These are phyloP conservation scores for Russula foetens DNA, from an alignment of 768 basidiomycete genomes.

Conservation along the genomic window DNA sequence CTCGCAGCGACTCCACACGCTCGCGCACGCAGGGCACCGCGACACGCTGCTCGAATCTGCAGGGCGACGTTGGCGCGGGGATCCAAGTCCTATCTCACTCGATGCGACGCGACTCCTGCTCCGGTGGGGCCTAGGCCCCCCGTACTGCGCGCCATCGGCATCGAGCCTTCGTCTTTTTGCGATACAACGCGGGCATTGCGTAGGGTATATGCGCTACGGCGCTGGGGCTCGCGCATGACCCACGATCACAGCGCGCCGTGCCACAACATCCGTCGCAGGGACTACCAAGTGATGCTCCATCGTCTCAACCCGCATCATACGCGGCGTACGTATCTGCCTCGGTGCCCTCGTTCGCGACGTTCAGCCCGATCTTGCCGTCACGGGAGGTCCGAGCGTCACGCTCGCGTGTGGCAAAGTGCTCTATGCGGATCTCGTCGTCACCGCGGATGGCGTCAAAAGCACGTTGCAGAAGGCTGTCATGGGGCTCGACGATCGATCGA, in stretches of 20 bases:
- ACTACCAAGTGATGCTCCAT: conserved; percentile 34
- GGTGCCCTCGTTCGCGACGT: conserved; percentile 27
- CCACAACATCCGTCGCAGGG: conserved; percentile 37
- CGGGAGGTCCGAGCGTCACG: conserved; percentile 27
- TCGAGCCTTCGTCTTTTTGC: conserved; percentile 32
- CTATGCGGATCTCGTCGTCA: conserved; percentile 31
- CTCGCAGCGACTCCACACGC: conserved; percentile 33
- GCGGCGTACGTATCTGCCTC: conserved; percentile 28
- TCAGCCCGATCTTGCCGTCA: conserved; percentile 24
- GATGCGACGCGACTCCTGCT: conserved; percentile 32
- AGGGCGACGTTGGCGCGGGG: conserved; percentile 35
- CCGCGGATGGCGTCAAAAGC: conserved; percentile 41
- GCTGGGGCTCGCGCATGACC: conserved; percentile 29
- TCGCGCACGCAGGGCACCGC: conserved; percentile 34
- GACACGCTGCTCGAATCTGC: conserved; percentile 35
- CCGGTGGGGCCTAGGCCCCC: conserved; percentile 32
- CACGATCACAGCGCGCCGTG: conserved; percentile 32
- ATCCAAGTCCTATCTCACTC: conserved; percentile 37
- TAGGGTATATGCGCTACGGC: conserved; percentile 33
- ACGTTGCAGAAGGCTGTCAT: conserved; percentile 41
- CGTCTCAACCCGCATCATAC: conserved; percentile 26
- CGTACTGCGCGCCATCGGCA: conserved; percentile 26
- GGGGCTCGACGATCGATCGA: conserved; percentile 33
- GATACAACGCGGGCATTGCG: conserved; percentile 31
- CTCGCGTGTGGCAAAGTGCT: conserved; percentile 31